phyloP scores from a whole-genome alignment of 495 filamentous ascomycete species.

The Articulospora tetracladia region DNA sequence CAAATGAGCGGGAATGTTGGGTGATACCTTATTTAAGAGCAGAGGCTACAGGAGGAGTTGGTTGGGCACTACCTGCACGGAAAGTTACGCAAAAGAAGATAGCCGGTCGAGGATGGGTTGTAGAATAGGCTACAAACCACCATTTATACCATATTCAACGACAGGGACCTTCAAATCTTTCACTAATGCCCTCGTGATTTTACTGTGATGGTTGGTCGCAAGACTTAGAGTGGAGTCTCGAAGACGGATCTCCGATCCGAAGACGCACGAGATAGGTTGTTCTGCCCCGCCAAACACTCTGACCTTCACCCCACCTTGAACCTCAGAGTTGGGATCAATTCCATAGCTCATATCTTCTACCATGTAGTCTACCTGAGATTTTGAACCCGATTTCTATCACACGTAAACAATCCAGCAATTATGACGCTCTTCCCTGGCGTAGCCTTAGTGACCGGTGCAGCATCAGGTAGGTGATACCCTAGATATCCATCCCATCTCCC shows the following conservation, averaged over 20 bases:
- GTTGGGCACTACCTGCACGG: conserved; percentile 80
- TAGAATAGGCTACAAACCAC: conserved; percentile 43
- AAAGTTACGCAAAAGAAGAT: conserved; percentile 80
- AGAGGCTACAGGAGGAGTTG: conserved; percentile 53
- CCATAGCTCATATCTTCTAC: too few relatives aligned
- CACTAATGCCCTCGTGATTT: neutral
- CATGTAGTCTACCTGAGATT: too few relatives aligned
- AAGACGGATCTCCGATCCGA: neutral
- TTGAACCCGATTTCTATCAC: too few relatives aligned
- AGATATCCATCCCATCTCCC: neutral
- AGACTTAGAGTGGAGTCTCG: neutral
- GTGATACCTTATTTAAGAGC: conserved; percentile 73
- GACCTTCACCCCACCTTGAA: neutral
- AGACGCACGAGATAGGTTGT: neutral
- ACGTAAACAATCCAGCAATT: neutral
- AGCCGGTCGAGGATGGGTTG: conserved; percentile 69
- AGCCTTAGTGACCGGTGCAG: conserved; percentile 25
- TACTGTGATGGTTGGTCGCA: neutral
- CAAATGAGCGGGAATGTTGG: conserved; percentile 67
- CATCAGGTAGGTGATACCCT: conserved; percentile 18
- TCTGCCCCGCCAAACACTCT: neutral
- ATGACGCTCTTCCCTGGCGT: conserved; percentile 22
- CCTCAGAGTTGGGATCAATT: neutral
- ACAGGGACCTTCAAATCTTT: neutral
- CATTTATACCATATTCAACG: neutral